Conservation (phyloP, 805 yeast genomes). For the Tanozyma kutaoensis region DNA sequence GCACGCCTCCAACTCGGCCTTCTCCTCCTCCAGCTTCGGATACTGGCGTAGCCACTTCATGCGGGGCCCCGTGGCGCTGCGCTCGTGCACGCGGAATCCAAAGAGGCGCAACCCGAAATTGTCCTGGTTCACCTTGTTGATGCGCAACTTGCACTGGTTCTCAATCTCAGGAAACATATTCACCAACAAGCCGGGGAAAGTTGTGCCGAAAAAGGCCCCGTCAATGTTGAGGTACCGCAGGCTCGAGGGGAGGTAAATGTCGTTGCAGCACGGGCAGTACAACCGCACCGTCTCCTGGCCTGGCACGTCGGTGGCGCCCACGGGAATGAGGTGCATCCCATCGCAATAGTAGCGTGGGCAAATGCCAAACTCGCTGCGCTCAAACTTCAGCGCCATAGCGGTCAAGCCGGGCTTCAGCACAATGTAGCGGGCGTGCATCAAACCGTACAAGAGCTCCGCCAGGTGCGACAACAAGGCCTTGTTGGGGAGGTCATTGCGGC, state of each 20-base stretch:
- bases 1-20: constrained; percentile 49
- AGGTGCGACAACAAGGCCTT: constrained; percentile 73
- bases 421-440: constrained; percentile 87
- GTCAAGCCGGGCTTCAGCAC: constrained; percentile 82
- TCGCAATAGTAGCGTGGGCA: constrained; percentile 88
- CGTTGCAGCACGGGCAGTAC: constrained; percentile 91
- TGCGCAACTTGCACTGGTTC: constrained; percentile 51
- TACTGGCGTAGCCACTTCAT: constrained; percentile 87
- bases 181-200: constrained; percentile 86
- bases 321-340: constrained; percentile 80
- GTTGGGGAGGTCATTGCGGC: constrained; percentile 45
- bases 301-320: constrained; percentile 82
- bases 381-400: constrained; percentile 89
- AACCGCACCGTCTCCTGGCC: constrained; percentile 87
- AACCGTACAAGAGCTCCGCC: constrained; percentile 86
- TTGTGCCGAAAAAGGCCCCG: constrained; percentile 95
- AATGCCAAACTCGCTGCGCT: constrained; percentile 75
- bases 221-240: constrained; percentile 82
- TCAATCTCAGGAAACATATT: constrained; percentile 88
- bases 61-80: constrained; percentile 74
- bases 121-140: constrained; percentile 31
- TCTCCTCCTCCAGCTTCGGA: constrained; percentile 52
- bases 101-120: constrained; percentile 65
- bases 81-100: constrained; percentile 75
- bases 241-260: constrained; percentile 76